A percentile compares a stretch with the other conserved stretches of the same genome.
Evolutionary conservation across 2,329 filamentous ascomycete species (phyloP).

Genomic region (Ciborinia camelliae): DNA sequence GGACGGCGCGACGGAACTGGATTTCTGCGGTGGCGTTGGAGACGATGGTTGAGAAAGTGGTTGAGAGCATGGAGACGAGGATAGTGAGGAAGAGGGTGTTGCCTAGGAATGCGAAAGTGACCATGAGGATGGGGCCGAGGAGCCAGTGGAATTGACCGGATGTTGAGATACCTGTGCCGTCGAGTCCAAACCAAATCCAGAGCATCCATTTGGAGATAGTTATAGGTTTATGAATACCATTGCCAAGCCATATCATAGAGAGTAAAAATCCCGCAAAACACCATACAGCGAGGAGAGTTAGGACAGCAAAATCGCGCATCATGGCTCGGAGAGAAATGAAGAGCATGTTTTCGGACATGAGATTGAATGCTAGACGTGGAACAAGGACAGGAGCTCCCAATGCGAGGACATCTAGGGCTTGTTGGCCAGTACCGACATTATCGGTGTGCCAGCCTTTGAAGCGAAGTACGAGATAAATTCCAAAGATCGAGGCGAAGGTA

Average conservation of each 20-base stretch:
- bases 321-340: conserved; percentile 79
- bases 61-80: conserved; percentile 80
- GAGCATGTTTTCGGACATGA: conserved; percentile 79
- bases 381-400: conserved; percentile 75
- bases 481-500: conserved; percentile 70
- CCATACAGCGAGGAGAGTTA: conserved; percentile 74
- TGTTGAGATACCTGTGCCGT: conserved; percentile 54
- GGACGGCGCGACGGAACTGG: conserved; percentile 74
- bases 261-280: conserved; percentile 80
- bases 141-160: conserved; percentile 71
- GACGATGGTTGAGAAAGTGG: conserved; percentile 77
- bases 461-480: conserved; percentile 64
- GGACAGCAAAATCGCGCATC: conserved; percentile 80
- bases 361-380: conserved; percentile 75
- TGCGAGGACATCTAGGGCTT: conserved; percentile 74
- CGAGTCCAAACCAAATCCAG: conserved; percentile 88
- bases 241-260: conserved; percentile 73
- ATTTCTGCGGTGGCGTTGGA: conserved; percentile 77
- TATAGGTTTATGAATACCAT: conserved; percentile 58
- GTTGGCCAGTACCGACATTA: conserved; percentile 51
- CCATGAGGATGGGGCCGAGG: conserved; percentile 76
- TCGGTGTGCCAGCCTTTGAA: conserved; percentile 58
- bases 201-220: conserved; percentile 89
- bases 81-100: conserved; percentile 89
- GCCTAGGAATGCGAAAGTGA: conserved; percentile 79